A percentile compares a stretch with the other conserved stretches of the same genome.
Conservation (phyloP, 1,139 yeast genomes). For the Scheffersomyces parashehatae region DNA sequence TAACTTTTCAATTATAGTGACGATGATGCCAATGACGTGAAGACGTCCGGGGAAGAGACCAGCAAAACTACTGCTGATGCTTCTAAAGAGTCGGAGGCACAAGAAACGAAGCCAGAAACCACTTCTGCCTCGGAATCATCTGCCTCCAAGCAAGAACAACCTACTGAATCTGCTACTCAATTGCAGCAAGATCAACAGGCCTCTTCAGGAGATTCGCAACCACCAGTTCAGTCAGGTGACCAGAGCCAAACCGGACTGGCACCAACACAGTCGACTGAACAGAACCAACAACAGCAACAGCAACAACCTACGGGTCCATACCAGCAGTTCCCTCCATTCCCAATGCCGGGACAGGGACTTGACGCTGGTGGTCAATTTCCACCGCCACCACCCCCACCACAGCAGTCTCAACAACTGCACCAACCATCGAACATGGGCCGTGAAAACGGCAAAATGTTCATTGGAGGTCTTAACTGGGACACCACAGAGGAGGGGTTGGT, state of each 20-base stretch:
- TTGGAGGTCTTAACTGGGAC: conserved; percentile 99
- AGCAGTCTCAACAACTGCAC: conserved; percentile 9
- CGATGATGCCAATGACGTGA: not conserved
- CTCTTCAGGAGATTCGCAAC: conserved; percentile 19
- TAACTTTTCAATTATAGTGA: not conserved
- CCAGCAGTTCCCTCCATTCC: conserved; percentile 5
- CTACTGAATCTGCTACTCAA: conserved; percentile 7
- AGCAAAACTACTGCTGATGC: not conserved
- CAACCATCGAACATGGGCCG: conserved; percentile 42
- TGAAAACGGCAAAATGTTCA: conserved; percentile 86
- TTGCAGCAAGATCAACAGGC: conserved; percentile 7
- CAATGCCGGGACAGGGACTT: not conserved
- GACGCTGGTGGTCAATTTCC: not conserved
- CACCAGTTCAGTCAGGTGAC: not conserved
- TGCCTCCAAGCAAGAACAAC: conserved; percentile 10
- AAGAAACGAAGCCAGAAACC: not conserved
- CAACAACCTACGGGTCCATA: conserved; percentile 8
- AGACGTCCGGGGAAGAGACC: not conserved
- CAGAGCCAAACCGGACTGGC: too few species aligned
- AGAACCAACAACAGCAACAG: conserved; percentile 7
- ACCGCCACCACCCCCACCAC: conserved; percentile 3
- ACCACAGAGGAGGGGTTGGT: conserved; percentile 85
- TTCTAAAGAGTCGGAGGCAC: not conserved
- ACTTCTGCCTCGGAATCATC: conserved; percentile 3
- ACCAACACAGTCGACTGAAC: not conserved